Evolutionary conservation across 768 basidiomycete species (phyloP).

Genomic region (Kwoniella heveanensis): DNA sequence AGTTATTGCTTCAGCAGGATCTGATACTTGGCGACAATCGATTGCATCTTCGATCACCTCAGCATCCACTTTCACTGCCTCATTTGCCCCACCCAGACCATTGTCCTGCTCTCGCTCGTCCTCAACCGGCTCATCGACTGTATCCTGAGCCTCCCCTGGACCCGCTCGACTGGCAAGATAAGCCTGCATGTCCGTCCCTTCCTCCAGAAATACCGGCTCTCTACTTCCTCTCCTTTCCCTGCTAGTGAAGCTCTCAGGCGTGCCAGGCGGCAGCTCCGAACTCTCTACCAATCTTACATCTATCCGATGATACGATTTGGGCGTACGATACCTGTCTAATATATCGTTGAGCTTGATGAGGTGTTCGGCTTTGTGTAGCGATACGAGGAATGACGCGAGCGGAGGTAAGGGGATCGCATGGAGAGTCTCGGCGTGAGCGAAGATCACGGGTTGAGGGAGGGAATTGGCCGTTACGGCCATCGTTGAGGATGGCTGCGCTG

Average conservation of each 20-base stretch:
- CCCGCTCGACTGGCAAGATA: background rate
- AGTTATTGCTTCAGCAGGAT: too few species aligned
- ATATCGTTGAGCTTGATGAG: slow-evolving; percentile 42
- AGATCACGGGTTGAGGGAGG: slow-evolving; percentile 35
- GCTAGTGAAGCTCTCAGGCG: slow-evolving; percentile 13
- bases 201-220: slow-evolving; percentile 4
- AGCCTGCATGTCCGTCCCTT: background rate
- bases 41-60: background rate
- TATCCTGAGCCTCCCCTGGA: background rate
- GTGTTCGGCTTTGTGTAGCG: slow-evolving; percentile 27
- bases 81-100: background rate
- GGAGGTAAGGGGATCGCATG: slow-evolving; percentile 42
- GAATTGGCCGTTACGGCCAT: background rate
- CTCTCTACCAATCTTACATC: slow-evolving; percentile 40
- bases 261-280: slow-evolving; percentile 33
- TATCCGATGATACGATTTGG: slow-evolving; percentile 40
- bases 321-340: slow-evolving; percentile 37
- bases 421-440: slow-evolving; percentile 37
- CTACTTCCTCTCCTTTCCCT: slow-evolving; percentile 11
- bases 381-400: slow-evolving; percentile 35
- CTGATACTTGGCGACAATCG: background rate
- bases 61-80: background rate
- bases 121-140: background rate
- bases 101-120: background rate
- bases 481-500: too few species aligned